Percentiles rank a stretch among this genome's conserved stretches.
Evolutionary conservation across 768 basidiomycete genomes (phyloP).

Genomic region (Fomitopsis pulvina): DNA sequence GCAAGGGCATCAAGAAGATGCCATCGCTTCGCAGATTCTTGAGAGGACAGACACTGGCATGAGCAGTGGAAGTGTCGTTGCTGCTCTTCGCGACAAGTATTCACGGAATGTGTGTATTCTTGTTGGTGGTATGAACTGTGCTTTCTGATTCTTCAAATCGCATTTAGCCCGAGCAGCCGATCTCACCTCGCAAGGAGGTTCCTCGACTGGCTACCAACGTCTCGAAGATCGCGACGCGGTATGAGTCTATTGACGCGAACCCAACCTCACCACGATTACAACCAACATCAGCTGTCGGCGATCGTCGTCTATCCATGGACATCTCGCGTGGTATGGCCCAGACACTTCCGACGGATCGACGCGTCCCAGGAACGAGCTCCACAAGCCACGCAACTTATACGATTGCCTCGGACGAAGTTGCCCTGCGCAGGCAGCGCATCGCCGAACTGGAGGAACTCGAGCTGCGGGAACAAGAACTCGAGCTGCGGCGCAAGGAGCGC

Average conservation of each 20-base stretch:
- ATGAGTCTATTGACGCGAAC: slow-evolving; percentile 35
- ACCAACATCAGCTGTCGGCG: slow-evolving; percentile 30
- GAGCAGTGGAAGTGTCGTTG: slow-evolving; percentile 55
- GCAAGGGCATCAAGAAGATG: slow-evolving; percentile 17
- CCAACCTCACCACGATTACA: slow-evolving; percentile 34
- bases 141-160: too few relatives aligned
- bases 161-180: slow-evolving; percentile 41
- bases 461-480: slow-evolving; percentile 46
- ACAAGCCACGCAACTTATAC: slow-evolving; percentile 2
- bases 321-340: slow-evolving; percentile 1
- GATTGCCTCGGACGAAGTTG: slow-evolving; percentile 23
- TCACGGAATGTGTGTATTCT: slow-evolving; percentile 41
- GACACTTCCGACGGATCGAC: neutral
- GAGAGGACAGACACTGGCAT: slow-evolving; percentile 48
- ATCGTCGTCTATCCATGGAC: slow-evolving; percentile 11
- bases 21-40: slow-evolving; percentile 17
- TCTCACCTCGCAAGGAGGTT: slow-evolving; percentile 53
- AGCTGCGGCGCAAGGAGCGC: slow-evolving; percentile 34
- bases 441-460: slow-evolving; percentile 49
- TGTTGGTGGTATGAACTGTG: neutral
- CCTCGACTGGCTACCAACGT: slow-evolving; percentile 62
- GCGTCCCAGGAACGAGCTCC: neutral
- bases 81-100: slow-evolving; percentile 63
- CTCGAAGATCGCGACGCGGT: slow-evolving; percentile 55
- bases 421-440: slow-evolving; percentile 33